phyloP scores from a whole-genome alignment of 768 basidiomycete species.

The Pleurotus salmoneostramineus region DNA sequence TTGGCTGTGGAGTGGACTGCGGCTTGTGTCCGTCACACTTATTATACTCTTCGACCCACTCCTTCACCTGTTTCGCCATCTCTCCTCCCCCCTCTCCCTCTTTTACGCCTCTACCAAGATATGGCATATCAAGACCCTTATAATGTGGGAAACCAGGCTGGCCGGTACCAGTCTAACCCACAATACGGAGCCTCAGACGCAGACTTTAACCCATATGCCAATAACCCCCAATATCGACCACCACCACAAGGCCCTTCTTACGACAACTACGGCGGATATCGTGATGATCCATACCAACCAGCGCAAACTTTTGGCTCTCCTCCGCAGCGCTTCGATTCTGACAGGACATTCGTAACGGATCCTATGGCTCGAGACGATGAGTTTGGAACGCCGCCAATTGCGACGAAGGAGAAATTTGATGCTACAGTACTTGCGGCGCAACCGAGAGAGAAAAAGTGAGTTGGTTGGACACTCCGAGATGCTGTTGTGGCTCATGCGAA shows the following conservation, averaged over 20 bases:
- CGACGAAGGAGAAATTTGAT: slow-evolving; percentile 33
- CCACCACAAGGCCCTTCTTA: slow-evolving; percentile 26
- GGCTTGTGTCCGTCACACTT: not conserved
- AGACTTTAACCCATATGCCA: slow-evolving; percentile 43
- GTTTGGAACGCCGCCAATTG: slow-evolving; percentile 6
- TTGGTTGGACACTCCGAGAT: not conserved
- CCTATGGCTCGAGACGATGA: slow-evolving; percentile 9
- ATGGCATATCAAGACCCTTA: slow-evolving; percentile 61
- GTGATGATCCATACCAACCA: slow-evolving; percentile 28
- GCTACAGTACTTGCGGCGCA: slow-evolving; percentile 36
- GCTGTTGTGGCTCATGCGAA: not conserved
- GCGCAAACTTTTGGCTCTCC: slow-evolving; percentile 1
- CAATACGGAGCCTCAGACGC: slow-evolving; percentile 25
- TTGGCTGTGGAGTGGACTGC: too few species aligned
- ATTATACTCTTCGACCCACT: not conserved
- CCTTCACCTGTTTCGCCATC: not conserved
- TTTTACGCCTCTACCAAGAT: not conserved
- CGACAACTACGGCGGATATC: slow-evolving; percentile 32
- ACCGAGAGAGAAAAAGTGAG: slow-evolving; percentile 24
- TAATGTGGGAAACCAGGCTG: slow-evolving; percentile 8
- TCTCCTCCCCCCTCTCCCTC: not conserved
- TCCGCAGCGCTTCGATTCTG: slow-evolving; percentile 10
- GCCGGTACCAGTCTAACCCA: slow-evolving; percentile 11
- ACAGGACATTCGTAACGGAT: not conserved
- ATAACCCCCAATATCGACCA: slow-evolving; percentile 39